A percentile compares a stretch with the other conserved stretches of the same genome.
phyloP scores from a whole-genome alignment of 306 rosid species.

The Ormosia emarginata region DNA sequence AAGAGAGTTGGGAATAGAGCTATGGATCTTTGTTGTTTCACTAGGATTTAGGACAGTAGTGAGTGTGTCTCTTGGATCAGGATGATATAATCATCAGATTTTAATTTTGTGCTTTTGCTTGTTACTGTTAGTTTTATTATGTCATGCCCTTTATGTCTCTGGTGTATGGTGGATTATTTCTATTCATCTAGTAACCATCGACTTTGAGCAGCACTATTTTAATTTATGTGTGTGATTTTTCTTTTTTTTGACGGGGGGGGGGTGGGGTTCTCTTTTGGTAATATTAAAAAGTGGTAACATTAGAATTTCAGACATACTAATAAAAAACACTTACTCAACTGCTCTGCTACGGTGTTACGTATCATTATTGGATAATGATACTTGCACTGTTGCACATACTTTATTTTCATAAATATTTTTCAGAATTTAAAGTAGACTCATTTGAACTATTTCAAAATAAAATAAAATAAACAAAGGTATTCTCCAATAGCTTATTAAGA shows the following conservation, averaged over 20 bases:
- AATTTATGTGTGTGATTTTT: neutral
- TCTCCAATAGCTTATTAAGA: neutral
- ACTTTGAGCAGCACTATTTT: neutral
- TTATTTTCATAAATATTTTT: too few relatives aligned
- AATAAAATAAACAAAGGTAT: neutral
- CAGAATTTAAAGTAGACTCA: neutral
- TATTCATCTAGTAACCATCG: neutral
- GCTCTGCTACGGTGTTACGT: neutral
- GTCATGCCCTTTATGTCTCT: neutral
- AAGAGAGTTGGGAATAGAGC: neutral
- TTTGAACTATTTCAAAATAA: too few relatives aligned
- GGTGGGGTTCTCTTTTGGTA: neutral
- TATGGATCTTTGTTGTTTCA: neutral
- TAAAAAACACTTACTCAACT: neutral
- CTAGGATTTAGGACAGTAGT: neutral
- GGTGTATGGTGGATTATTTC: neutral
- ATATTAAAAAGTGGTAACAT: neutral
- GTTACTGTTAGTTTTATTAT: neutral
- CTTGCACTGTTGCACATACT: neutral
- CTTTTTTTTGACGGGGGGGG: neutral
- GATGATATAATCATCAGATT: neutral
- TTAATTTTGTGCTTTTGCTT: neutral
- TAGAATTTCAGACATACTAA: neutral
- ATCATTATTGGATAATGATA: neutral
- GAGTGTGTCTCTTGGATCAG: neutral